Evolutionary conservation across 768 basidiomycete genomes (phyloP), one percentile per base, ranked within the genome.

Genomic region (Epithele typhae): DNA sequence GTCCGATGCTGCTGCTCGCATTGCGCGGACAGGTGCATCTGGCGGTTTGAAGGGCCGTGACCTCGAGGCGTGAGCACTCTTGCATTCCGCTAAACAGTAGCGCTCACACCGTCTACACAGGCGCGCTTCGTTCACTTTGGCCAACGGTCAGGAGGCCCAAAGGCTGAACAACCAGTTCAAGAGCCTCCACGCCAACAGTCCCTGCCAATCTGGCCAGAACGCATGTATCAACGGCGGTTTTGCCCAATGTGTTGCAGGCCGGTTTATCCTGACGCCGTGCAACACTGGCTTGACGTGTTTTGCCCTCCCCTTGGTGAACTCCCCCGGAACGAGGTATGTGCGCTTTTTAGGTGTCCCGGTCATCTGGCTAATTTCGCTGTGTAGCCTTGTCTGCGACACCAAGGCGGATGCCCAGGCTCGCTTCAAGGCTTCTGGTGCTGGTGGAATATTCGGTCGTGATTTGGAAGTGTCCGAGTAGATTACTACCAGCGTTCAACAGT

Each of bases 201-300:
- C 71, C 9, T 84, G 82, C 66, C 69, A 64, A 33, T 55, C 46
- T 5, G 63, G 71, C 14, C 62, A 74, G 39, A 56, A 71, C 30
- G 77, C 79, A 5, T 84, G 82, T 54, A 60, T 80, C 9, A 60
- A 66, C 50, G 57, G 62, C 30, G 51, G 69, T 25, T 76, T 83
- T 46, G 80, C 81, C 1, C 78, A 78, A 49, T 84, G 82, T 56
- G 77, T 76, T 11, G 63, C 59, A 24, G 78, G 77, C 43, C 52
- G 58, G 41, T 72, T 68, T 41, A 59, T 66, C 37, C 40, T 58
- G 23, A 54, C 46, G 21, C 35, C 52, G 4, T 68, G 68, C 50
- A 55, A 37, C 3, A 34, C 53, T 11, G 59, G 55, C 14, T 39
- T 53, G 15, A 25, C 53, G 54, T 64, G 40, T 35, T 56, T 51